Evolutionary conservation across 1,284 basidiomycete genomes (phyloP).

Genomic region (Tylopilus orsonianus): DNA sequence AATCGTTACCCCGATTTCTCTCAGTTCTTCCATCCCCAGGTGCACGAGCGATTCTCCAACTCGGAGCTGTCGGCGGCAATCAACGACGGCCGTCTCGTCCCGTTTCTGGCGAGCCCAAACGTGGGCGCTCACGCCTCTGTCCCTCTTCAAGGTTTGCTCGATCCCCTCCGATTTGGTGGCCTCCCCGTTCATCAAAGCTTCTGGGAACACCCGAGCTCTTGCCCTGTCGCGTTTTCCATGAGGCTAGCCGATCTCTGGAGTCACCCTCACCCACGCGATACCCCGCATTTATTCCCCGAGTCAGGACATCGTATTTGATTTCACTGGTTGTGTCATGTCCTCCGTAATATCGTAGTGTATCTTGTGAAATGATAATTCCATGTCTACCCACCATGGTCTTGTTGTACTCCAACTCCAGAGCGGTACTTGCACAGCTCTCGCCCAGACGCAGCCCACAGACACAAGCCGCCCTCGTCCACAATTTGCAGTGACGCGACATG

Average conservation of each 20-base stretch:
- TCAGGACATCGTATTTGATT: neutral
- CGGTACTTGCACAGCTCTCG: conserved; percentile 40
- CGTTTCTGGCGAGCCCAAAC: neutral
- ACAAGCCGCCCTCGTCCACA: conserved; percentile 36
- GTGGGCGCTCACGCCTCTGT: neutral
- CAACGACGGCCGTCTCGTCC: neutral
- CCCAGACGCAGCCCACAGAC: conserved; percentile 45
- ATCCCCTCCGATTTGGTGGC: neutral
- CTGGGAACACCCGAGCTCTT: conserved; percentile 7
- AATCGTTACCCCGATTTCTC: conserved; percentile 36
- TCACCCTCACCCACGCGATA: neutral
- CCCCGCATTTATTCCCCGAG: neutral
- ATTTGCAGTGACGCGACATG: conserved; percentile 48
- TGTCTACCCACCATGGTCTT: conserved; percentile 1
- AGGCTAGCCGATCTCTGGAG: conserved; percentile 19
- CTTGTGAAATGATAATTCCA: conserved; percentile 1
- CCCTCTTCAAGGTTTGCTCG: conserved; percentile 4
- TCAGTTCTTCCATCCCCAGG: conserved; percentile 29
- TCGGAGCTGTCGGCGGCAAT: conserved; percentile 2
- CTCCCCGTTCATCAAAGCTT: neutral
- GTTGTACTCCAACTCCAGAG: conserved; percentile 1
- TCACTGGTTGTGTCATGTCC: neutral
- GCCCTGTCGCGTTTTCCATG: conserved; percentile 25
- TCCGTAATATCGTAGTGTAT: conserved; percentile 9
- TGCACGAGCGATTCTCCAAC: conserved; percentile 9